phyloP scores from a whole-genome alignment of 805 yeast genomes.

The Maudiozyma pseudohumilis region DNA sequence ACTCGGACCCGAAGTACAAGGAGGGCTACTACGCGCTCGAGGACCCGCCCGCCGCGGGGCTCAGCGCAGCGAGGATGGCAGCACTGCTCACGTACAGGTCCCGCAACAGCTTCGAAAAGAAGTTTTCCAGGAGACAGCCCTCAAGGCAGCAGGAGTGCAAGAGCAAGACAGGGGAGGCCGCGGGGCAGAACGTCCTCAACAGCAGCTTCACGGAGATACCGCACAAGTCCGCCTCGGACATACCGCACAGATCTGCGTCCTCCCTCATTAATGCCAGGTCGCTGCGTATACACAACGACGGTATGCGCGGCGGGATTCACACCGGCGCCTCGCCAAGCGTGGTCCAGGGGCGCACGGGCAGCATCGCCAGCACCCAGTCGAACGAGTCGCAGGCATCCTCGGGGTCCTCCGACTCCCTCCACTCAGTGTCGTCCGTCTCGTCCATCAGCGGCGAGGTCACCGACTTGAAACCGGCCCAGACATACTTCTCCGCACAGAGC shows the following conservation, averaged over 20 bases:
- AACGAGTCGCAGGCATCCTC: not conserved
- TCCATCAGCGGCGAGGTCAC: slow-evolving; percentile 16
- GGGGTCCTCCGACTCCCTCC: slow-evolving; percentile 15
- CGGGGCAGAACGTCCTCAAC: not conserved
- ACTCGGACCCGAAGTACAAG: slow-evolving; percentile 85
- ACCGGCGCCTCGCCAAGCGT: slow-evolving; percentile 5
- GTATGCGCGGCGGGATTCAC: slow-evolving; percentile 33
- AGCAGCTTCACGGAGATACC: not conserved
- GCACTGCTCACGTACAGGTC: slow-evolving; percentile 90
- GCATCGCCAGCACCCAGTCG: slow-evolving; percentile 10
- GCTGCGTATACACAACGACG: slow-evolving; percentile 85
- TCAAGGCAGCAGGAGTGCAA: slow-evolving; percentile 30
- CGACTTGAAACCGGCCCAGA: slow-evolving; percentile 32
- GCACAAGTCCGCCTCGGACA: not conserved
- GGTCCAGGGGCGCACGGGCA: slow-evolving; percentile 1
- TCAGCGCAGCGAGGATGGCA: slow-evolving; percentile 96
- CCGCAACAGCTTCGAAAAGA: slow-evolving; percentile 79
- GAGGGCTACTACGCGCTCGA: slow-evolving; percentile 77
- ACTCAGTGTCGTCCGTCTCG: slow-evolving; percentile 26
- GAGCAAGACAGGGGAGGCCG: slow-evolving; percentile 1
- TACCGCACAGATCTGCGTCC: slow-evolving; percentile 27
- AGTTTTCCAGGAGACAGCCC: slow-evolving; percentile 81
- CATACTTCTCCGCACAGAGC: slow-evolving; percentile 88
- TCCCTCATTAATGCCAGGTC: slow-evolving; percentile 52
- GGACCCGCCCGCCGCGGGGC: slow-evolving; percentile 78